Evolutionary conservation across 306 rosid species (phyloP).

Genomic region (Castanea crenata): DNA sequence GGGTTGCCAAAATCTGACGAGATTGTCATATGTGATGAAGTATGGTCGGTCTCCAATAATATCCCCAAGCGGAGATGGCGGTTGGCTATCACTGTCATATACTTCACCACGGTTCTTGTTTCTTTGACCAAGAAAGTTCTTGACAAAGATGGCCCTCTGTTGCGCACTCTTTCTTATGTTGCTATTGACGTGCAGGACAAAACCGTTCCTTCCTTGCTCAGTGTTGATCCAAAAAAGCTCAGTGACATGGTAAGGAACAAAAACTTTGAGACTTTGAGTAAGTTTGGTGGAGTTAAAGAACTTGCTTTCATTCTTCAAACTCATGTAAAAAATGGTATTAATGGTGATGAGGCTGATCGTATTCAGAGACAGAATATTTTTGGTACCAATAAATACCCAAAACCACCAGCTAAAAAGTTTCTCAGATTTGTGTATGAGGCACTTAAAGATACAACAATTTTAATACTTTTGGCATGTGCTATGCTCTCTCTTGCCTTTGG

Average conservation of each 20-base stretch:
- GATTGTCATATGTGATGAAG: not conserved
- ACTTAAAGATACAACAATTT: slow-evolving; percentile 12
- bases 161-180: slow-evolving; percentile 18
- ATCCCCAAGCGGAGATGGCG: slow-evolving; percentile 19
- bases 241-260: slow-evolving; percentile 18
- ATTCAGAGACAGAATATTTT: not conserved
- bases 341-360: not conserved
- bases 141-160: not conserved
- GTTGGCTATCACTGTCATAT: slow-evolving; percentile 18
- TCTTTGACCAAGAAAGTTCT: slow-evolving; percentile 10
- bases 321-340: not conserved
- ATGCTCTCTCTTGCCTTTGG: slow-evolving; percentile 19
- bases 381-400: slow-evolving; percentile 5
- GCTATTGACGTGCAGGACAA: slow-evolving; percentile 4
- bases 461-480: slow-evolving; percentile 19
- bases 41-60: not conserved
- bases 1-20: not conserved
- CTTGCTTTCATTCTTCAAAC: not conserved
- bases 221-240: slow-evolving; percentile 5
- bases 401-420: slow-evolving; percentile 3
- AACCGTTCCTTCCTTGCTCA: not conserved
- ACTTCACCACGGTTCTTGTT: slow-evolving; percentile 16
- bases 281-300: slow-evolving; percentile 5
- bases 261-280: not conserved
- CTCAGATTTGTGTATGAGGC: slow-evolving; percentile 18